phyloP scores from a whole-genome alignment of 768 basidiomycete species.

The Boletus sp. region DNA sequence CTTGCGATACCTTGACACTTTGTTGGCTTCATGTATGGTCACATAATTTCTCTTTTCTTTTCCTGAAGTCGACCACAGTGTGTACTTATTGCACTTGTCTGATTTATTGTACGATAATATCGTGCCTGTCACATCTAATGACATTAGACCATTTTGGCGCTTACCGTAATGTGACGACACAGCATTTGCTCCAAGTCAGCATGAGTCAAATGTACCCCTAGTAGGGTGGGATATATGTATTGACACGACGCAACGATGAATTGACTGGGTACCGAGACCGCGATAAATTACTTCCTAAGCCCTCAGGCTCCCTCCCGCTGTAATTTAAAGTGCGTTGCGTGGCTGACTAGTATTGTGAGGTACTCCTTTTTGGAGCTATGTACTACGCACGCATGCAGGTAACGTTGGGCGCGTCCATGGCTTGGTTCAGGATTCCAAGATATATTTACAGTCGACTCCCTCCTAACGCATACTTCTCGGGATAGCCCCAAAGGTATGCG shows the following conservation, averaged over 20 bases:
- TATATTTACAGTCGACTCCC: no score
- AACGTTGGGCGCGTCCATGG: no score
- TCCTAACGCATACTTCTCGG: no score
- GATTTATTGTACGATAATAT: constrained; percentile 10
- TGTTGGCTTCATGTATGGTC: constrained; percentile 12
- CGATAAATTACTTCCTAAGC: background rate
- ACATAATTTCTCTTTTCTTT: constrained; percentile 4
- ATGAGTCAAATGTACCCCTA: background rate
- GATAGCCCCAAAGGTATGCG: no score
- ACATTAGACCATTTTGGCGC: background rate
- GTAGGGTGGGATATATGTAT: background rate
- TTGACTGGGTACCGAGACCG: background rate
- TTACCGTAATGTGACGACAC: background rate
- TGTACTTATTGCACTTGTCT: background rate
- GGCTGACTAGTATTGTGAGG: background rate
- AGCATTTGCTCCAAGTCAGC: background rate
- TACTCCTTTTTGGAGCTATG: no score
- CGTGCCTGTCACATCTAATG: background rate
- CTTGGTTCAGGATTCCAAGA: no score
- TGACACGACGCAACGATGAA: background rate
- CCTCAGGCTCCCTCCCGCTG: background rate
- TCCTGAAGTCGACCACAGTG: no score
- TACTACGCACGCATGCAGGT: no score
- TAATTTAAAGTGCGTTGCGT: background rate
- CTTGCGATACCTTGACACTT: constrained; percentile 10